phyloP scores from a whole-genome alignment of 176 grass and related monocot genomes.

The Rhynchospora tenuis region DNA sequence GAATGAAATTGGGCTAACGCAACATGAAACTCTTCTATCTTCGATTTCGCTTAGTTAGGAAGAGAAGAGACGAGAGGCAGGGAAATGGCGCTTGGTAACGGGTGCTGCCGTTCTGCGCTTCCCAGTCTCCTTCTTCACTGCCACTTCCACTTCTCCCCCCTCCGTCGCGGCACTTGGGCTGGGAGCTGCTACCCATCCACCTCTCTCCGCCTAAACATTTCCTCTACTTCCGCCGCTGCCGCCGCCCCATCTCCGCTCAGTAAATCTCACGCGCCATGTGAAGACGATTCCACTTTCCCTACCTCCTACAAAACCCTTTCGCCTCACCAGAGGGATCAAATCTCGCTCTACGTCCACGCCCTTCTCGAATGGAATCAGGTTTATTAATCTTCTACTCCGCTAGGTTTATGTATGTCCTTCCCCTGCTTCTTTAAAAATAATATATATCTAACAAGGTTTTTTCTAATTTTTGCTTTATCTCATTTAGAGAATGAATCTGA shows the following conservation, averaged over 20 bases:
- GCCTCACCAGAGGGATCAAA: constrained; percentile 56
- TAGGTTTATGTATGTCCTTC: too few species aligned
- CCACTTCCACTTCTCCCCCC: constrained; percentile 13
- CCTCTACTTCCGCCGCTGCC: constrained; percentile 4
- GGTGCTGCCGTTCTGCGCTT: neutral
- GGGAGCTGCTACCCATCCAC: too few species aligned
- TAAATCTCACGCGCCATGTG: neutral
- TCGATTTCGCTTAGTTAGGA: too few species aligned
- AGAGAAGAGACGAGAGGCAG: too few species aligned
- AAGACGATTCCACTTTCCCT: neutral
- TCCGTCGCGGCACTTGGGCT: neutral
- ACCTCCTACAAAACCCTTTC: constrained; percentile 26
- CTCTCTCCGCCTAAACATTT: constrained; percentile 15
- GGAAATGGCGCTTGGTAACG: too few species aligned
- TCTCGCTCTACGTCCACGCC: constrained; percentile 53
- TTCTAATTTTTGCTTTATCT: neutral
- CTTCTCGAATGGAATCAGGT: constrained; percentile 93
- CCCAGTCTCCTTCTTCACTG: neutral
- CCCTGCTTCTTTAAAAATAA: too few species aligned
- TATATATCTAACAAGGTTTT: neutral
- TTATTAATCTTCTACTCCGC: too few species aligned
- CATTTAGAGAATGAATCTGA: constrained; percentile 91
- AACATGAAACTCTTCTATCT: neutral
- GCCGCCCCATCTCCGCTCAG: neutral
- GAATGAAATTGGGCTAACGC: neutral